These are phyloP conservation scores for Moricandia arvensis DNA, from an alignment of 345 rosid genomes.

Conservation along the genomic window DNA sequence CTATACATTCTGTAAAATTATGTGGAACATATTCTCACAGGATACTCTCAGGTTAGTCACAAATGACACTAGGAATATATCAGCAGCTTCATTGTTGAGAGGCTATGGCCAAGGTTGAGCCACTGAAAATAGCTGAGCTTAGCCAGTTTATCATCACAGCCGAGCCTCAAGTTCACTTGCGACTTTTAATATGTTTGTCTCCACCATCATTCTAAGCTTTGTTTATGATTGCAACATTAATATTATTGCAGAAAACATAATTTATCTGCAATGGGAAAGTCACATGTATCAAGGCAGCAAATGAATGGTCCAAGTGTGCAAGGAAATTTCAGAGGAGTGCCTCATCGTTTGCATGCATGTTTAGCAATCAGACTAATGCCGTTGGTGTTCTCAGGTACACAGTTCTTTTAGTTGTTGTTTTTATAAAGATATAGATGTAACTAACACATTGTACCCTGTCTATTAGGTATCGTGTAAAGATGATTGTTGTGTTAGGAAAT, in stretches of 20 bases:
- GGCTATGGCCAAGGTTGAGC: too few species aligned
- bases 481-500: too few species aligned
- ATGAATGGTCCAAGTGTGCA: neutral
- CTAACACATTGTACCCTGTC: neutral
- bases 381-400: neutral
- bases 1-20: too few species aligned
- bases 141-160: neutral
- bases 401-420: neutral
- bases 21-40: too few species aligned
- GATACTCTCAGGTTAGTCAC: too few species aligned
- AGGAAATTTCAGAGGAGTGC: neutral
- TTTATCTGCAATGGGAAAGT: neutral
- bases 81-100: too few species aligned
- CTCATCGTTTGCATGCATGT: neutral
- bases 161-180: neutral
- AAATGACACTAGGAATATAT: too few species aligned
- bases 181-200: neutral
- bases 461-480: neutral
- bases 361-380: neutral
- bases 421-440: neutral
- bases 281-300: neutral
- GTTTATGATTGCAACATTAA: neutral
- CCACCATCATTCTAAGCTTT: neutral
- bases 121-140: too few species aligned
- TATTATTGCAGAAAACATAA: neutral